These are phyloP conservation scores for Ceratocystis papillata DNA, from an alignment of 2,329 filamentous ascomycete species.

Conservation along the genomic window DNA sequence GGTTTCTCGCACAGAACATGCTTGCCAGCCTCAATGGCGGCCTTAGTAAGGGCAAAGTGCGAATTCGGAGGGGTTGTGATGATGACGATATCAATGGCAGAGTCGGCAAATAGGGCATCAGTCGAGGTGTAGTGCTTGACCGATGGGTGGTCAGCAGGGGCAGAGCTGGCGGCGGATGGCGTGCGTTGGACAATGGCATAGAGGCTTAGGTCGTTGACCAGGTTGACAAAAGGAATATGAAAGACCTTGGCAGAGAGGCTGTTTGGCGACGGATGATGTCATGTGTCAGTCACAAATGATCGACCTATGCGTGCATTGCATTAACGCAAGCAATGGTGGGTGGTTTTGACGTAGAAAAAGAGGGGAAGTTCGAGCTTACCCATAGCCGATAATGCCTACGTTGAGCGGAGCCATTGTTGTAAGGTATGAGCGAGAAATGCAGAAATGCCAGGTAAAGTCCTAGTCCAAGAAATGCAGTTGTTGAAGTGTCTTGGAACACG, in stretches of 20 bases:
- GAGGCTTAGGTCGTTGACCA: slow-evolving; percentile 38
- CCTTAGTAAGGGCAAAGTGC: slow-evolving; percentile 55
- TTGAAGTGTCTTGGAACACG: neutral
- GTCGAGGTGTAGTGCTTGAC: slow-evolving; percentile 53
- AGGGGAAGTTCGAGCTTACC: slow-evolving; percentile 32
- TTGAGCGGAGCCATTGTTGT: slow-evolving; percentile 32
- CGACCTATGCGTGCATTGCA: slow-evolving; percentile 1
- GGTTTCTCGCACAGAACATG: slow-evolving; percentile 76
- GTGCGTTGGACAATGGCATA: slow-evolving; percentile 66
- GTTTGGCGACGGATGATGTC: slow-evolving; percentile 3
- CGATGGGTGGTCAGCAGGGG: slow-evolving; percentile 54
- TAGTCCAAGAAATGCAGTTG: neutral
- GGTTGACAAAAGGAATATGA: slow-evolving; percentile 64
- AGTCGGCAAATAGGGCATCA: slow-evolving; percentile 54
- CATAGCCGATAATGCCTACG: slow-evolving; percentile 43
- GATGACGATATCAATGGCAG: slow-evolving; percentile 56
- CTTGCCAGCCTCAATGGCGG: slow-evolving; percentile 58
- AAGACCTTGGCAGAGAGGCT: slow-evolving; percentile 64
- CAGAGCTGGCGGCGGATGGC: slow-evolving; percentile 54
- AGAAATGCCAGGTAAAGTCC: neutral
- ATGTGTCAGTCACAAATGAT: neutral
- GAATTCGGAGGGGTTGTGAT: slow-evolving; percentile 61
- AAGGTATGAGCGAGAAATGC: neutral
- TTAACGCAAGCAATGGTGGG: neutral
- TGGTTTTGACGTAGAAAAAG: neutral